These are phyloP conservation scores for Colletotrichum zoysiae DNA, from an alignment of 2,329 filamentous ascomycete species.

Conservation along the genomic window DNA sequence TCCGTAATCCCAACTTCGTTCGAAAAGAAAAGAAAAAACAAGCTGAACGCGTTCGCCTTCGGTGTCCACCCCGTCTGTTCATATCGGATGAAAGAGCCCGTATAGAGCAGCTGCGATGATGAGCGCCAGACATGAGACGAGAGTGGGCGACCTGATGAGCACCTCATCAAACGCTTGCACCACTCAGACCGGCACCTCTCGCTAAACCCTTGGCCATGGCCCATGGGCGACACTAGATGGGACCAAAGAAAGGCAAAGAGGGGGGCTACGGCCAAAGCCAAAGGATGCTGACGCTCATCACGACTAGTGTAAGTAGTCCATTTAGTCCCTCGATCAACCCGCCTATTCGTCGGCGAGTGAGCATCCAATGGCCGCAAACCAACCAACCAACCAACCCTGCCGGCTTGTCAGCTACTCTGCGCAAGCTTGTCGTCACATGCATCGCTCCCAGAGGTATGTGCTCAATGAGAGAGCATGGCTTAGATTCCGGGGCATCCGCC, in stretches of 20 bases:
- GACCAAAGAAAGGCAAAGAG: background rate
- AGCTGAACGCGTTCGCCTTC: background rate
- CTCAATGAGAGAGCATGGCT: background rate
- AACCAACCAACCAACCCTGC: conserved; percentile 4
- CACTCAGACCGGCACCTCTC: conserved; percentile 1
- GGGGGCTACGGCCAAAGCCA: background rate
- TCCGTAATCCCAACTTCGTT: background rate
- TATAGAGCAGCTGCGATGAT: conserved; percentile 8
- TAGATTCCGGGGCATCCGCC: conserved; percentile 10
- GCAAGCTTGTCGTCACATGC: conserved; percentile 27
- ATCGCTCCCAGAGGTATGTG: background rate
- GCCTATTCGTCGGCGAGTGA: conserved; percentile 25
- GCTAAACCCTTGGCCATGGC: background rate
- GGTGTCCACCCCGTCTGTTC: background rate
- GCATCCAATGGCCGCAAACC: background rate
- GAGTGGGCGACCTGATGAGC: conserved; percentile 20
- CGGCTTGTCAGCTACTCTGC: conserved; percentile 1
- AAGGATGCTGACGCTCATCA: conserved; percentile 31
- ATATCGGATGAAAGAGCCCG: conserved; percentile 22
- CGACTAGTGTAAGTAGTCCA: background rate
- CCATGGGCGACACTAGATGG: background rate
- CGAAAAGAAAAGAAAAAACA: background rate
- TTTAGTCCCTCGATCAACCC: background rate
- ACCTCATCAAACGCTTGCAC: conserved; percentile 29
- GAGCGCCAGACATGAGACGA: conserved; percentile 21